Base-by-base conservation (phyloP, 129 eudicot species). In the Pittosporum tobira region DNA sequence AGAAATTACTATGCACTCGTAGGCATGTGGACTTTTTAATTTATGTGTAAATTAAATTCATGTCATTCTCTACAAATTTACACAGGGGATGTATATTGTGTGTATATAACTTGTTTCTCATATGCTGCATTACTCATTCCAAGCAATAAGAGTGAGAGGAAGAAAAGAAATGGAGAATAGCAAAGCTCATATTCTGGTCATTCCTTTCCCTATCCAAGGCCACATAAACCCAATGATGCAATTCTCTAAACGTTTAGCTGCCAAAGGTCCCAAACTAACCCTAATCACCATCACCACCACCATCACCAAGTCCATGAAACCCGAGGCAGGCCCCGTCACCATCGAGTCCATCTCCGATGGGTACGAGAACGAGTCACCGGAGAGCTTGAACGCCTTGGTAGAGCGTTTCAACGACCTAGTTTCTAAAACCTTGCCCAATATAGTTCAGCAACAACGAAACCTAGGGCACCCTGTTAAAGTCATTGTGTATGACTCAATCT, bases 211-310 rank as follows among this genome's bases (percentile, higher is more conserved):
- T 38, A 30, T 59, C 13, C 64, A 59, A 40, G 64, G 64, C 49
- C 64, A 59, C 64, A 38, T 59, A 20, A 59, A 59, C 24, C 64
- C 64, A 10, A 59, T 59, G 64, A 5, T 38, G 15, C 64, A 59
- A n/a, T 44, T 59, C n/a, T 37, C 19, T 34, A 59, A 59, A 12
- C 48, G 30, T 34, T 25, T 59, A 1, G 13, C 22, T 9, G 22
- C 64, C 6, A 38, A 59, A 22, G 64, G 64, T 1, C 13, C 42
- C 23, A 48, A 20, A 18, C 49, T 59, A 20, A 59, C 49, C 3
- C 36, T 59, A 59, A 12, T 59, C 49, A 38, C 64, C 1, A 59
- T 50, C 24, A n/a, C 18, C 3, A 20, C 64, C 5, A 5, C 24
- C 19, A 28, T 10, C 3, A 16, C 22, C 9, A 14, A 36, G 12